A percentile compares a stretch with the other conserved stretches of the same genome.
These are phyloP conservation scores for Chlorella vulgaris DNA, from an alignment of 139 green algal species.

Conservation along the genomic window DNA sequence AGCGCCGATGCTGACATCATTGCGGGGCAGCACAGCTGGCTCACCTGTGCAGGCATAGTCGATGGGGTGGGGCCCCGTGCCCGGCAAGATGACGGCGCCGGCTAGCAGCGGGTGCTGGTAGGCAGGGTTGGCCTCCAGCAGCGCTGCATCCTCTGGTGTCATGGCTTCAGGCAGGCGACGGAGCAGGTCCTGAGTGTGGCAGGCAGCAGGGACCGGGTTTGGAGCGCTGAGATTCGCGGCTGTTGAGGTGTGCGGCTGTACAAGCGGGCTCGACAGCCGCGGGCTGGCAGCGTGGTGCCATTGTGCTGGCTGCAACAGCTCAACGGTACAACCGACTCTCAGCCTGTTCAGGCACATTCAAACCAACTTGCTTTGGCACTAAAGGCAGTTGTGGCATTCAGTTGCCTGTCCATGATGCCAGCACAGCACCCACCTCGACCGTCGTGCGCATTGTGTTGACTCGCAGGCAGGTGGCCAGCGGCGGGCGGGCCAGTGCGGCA, in stretches of 20 bases:
- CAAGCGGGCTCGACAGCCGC: not conserved
- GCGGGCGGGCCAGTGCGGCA: constrained; percentile 57
- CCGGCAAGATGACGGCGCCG: constrained; percentile 58
- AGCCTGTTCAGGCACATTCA: not conserved
- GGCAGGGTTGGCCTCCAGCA: not conserved
- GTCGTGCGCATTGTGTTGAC: constrained; percentile 71
- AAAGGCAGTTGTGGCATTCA: not conserved
- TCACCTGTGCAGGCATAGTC: constrained; percentile 43
- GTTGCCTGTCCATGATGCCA: not conserved
- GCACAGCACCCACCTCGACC: constrained; percentile 51
- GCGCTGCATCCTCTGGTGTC: not conserved
- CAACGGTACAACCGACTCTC: too few species aligned
- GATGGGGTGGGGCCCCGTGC: constrained; percentile 60
- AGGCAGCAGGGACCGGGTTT: not conserved
- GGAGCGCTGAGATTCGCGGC: not conserved
- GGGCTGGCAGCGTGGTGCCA: too few species aligned
- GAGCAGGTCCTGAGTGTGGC: constrained; percentile 24
- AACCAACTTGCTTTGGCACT: not conserved
- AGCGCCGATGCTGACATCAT: too few species aligned
- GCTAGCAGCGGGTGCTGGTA: constrained; percentile 51
- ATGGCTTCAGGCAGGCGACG: constrained; percentile 19
- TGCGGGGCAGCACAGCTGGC: not conserved
- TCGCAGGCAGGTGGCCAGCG: constrained; percentile 67
- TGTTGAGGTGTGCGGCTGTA: not conserved
- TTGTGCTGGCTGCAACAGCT: too few species aligned